phyloP scores from a whole-genome alignment of 1,284 basidiomycete genomes.

The Cryptococcus depauperatus region DNA sequence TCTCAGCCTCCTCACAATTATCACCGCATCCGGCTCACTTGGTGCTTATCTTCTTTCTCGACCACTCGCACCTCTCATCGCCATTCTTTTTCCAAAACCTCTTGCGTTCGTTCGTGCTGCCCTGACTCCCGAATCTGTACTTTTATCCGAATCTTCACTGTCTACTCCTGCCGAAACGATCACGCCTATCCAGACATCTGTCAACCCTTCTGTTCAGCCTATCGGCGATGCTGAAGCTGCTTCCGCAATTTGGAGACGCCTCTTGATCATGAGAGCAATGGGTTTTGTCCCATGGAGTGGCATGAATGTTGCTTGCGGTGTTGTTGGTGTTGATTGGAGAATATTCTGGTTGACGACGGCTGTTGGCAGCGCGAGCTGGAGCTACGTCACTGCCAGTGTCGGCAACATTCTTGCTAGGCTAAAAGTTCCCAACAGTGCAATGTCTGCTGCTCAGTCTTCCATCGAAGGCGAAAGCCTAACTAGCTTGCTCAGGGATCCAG shows the following conservation, averaged over 20 bases:
- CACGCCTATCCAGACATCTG: constrained; percentile 33
- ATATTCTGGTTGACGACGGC: constrained; percentile 69
- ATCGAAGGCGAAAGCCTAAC: constrained; percentile 39
- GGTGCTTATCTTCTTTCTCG: constrained; percentile 67
- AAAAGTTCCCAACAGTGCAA: constrained; percentile 22
- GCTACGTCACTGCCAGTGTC: constrained; percentile 43
- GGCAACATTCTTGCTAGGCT: constrained; percentile 43
- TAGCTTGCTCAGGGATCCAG: constrained; percentile 43
- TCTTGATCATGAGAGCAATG: constrained; percentile 74
- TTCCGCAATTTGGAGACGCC: constrained; percentile 64
- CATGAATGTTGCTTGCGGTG: constrained; percentile 87
- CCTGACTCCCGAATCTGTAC: constrained; percentile 31
- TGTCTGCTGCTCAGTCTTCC: constrained; percentile 2
- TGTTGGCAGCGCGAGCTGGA: constrained; percentile 77
- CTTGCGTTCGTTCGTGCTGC: constrained; percentile 56
- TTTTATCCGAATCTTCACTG: constrained; percentile 7
- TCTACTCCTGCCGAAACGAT: constrained; percentile 33
- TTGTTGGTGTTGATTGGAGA: constrained; percentile 74
- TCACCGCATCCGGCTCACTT: constrained; percentile 77
- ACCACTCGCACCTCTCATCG: constrained; percentile 74
- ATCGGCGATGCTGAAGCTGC: constrained; percentile 22
- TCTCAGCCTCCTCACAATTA: constrained; percentile 64
- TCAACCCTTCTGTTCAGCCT: constrained; percentile 21
- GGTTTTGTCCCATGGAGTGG: constrained; percentile 90
- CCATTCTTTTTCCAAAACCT: constrained; percentile 69